These are phyloP conservation scores for Diaporthe capsici DNA, from an alignment of 2,329 filamentous ascomycete genomes.

Conservation along the genomic window DNA sequence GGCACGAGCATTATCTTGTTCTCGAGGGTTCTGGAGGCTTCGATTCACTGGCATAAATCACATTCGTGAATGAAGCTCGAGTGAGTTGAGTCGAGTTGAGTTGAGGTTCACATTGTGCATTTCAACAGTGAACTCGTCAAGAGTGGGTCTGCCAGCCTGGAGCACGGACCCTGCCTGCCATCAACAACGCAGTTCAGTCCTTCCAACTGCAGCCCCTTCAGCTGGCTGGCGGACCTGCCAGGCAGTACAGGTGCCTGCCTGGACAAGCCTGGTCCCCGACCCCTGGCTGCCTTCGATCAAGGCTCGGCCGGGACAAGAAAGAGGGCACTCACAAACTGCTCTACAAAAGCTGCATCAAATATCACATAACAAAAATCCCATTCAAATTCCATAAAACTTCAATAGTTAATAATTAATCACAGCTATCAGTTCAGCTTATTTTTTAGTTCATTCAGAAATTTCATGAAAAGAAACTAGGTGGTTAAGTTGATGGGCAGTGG, in stretches of 20 bases:
- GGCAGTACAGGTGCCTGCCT: neutral
- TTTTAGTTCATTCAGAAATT: no score
- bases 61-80: neutral
- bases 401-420: no score
- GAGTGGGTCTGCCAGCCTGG: constrained; percentile 3
- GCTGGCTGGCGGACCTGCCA: neutral
- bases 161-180: neutral
- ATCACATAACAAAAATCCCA: no score
- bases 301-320: neutral
- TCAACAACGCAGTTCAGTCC: neutral
- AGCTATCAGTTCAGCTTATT: no score
- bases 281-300: constrained; percentile 8
- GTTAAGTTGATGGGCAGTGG: no score
- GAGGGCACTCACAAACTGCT: no score
- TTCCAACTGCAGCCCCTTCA: neutral
- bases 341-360: no score
- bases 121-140: neutral
- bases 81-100: neutral
- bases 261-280: neutral
- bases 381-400: no score
- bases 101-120: neutral
- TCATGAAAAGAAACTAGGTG: no score
- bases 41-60: neutral
- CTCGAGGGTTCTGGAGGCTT: no score
- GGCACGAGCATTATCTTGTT: no score